Evolutionary conservation across 352 stramenopile genomes (phyloP).

Genomic region (Globisporangium emineosum): DNA sequence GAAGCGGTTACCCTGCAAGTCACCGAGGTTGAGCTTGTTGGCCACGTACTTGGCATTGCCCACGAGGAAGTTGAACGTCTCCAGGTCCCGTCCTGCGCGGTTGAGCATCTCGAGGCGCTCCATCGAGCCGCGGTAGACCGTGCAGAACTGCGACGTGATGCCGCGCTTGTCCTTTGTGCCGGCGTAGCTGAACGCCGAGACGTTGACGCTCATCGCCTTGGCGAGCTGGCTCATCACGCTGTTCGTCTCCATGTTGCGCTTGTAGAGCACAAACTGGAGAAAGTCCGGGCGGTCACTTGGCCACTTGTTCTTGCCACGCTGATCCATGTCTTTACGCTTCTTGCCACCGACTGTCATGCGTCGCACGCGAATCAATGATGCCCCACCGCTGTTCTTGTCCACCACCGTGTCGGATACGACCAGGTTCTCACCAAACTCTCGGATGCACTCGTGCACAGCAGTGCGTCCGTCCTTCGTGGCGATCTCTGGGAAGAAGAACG

Average conservation of each 20-base stretch:
- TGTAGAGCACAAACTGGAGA: conserved; percentile 95
- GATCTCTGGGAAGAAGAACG: conserved; percentile 75
- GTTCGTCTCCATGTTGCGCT: conserved; percentile 95
- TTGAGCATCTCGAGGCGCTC: conserved; percentile 84
- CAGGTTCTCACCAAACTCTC: conserved; percentile 54
- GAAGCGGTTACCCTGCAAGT: conserved; percentile 94
- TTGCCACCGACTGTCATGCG: conserved; percentile 79
- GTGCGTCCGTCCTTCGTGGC: conserved; percentile 83
- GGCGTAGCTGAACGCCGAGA: conserved; percentile 86
- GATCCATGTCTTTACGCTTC: conserved; percentile 83
- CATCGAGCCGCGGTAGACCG: conserved; percentile 74
- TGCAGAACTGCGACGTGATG: conserved; percentile 95
- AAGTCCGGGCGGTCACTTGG: conserved; percentile 82
- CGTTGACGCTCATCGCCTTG: conserved; percentile 61
- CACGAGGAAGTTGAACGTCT: conserved; percentile 90
- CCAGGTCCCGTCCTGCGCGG: conserved; percentile 47
- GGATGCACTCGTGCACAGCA: conserved; percentile 82
- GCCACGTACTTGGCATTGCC: conserved; percentile 91
- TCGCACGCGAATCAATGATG: conserved; percentile 72
- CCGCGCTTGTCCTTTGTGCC: conserved; percentile 97
- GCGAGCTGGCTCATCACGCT: conserved; percentile 78
- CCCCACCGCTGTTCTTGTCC: conserved; percentile 41
- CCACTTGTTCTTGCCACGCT: conserved; percentile 50
- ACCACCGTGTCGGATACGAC: conserved; percentile 85
- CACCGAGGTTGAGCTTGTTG: conserved; percentile 90